Evolutionary conservation across 495 filamentous ascomycete species (phyloP).

Genomic region (Trichocladium antarcticum): DNA sequence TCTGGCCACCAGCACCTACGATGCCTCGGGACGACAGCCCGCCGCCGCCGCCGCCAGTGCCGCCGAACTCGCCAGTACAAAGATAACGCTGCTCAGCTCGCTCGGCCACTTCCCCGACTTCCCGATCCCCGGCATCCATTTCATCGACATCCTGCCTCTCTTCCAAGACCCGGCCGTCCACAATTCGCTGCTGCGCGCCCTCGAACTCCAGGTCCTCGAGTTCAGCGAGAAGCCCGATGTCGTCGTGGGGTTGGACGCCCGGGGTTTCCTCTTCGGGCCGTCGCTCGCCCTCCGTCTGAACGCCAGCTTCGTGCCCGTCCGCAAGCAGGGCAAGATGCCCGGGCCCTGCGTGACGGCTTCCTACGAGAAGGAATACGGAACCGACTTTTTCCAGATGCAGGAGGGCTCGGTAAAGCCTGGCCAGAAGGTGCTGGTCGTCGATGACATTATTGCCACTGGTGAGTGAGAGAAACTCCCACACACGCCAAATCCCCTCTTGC

Average conservation of each 20-base stretch:
- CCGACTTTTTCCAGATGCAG: constrained; percentile 96
- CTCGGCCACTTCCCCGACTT: constrained; percentile 79
- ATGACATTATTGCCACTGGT: constrained; percentile 99
- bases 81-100: constrained; percentile 52
- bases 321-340: constrained; percentile 94
- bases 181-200: constrained; percentile 64
- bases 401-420: constrained; percentile 69
- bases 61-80: constrained; percentile 88
- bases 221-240: constrained; percentile 63
- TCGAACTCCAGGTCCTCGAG: constrained; percentile 69
- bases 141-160: constrained; percentile 96
- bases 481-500: constrained; percentile 1
- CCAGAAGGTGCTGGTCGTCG: constrained; percentile 82
- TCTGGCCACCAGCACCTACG: constrained; percentile 23
- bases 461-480: constrained; percentile 23
- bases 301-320: constrained; percentile 84
- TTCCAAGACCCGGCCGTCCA: constrained; percentile 75
- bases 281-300: constrained; percentile 74
- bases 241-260: constrained; percentile 83
- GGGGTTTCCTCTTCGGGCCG: constrained; percentile 93
- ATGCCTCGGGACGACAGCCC: constrained; percentile 50
- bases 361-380: constrained; percentile 93
- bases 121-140: constrained; percentile 85
- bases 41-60: constrained; percentile 56
- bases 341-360: constrained; percentile 70